Percentiles rank a stretch among this genome's conserved stretches.
Conservation (phyloP, 495 filamentous ascomycete species). For the Parathielavia appendiculata region DNA sequence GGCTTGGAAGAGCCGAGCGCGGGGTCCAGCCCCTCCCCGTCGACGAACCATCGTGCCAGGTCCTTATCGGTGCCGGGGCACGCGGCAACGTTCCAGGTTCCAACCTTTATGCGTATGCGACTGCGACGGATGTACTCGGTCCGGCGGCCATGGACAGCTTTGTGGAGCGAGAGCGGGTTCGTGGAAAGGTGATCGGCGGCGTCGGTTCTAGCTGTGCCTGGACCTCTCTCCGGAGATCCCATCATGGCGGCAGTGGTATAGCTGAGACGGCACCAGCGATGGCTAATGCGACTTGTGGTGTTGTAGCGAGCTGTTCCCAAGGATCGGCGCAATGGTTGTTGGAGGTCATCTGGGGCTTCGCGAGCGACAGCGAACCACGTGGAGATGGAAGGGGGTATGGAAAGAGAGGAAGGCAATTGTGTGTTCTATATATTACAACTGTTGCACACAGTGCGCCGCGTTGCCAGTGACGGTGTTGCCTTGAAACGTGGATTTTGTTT, state of each 20-base stretch:
- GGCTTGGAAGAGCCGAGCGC: conserved; percentile 50
- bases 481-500: no score
- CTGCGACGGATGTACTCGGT: conserved; percentile 69
- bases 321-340: no score
- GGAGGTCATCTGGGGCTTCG: no score
- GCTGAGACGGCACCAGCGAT: no score
- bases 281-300: no score
- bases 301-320: no score
- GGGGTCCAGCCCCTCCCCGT: conserved; percentile 63
- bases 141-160: conserved; percentile 61
- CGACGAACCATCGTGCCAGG: conserved; percentile 77
- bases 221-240: conserved; percentile 28
- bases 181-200: conserved; percentile 34
- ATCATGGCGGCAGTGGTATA: conserved; percentile 22
- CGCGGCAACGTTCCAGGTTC: conserved; percentile 91
- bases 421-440: no score
- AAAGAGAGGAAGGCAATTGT: no score
- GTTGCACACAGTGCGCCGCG: no score
- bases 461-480: no score
- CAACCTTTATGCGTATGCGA: conserved; percentile 75
- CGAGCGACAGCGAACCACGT: no score
- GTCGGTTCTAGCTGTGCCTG: conserved; percentile 32
- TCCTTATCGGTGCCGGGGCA: conserved; percentile 79
- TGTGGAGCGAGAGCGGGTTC: conserved; percentile 44
- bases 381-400: no score